Evolutionary conservation across 345 rosid species (phyloP).

Genomic region (Crucihimalaya himalaica): DNA sequence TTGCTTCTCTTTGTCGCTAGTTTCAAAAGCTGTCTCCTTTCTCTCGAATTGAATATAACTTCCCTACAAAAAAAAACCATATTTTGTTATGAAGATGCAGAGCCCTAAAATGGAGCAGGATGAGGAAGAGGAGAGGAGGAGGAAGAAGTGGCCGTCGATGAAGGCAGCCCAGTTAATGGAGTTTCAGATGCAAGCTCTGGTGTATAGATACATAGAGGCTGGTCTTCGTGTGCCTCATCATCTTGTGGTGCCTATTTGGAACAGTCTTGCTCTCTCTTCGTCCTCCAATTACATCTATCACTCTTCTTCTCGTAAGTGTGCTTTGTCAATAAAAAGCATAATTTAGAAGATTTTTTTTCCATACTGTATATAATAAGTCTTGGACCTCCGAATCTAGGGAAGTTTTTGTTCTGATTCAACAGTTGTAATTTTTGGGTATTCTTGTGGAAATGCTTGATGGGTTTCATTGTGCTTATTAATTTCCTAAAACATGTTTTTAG

Average conservation of each 20-base stretch:
- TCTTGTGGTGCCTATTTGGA: conserved; percentile 53
- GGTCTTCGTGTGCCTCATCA: conserved; percentile 55
- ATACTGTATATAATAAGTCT: background rate
- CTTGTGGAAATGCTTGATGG: background rate
- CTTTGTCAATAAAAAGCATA: background rate
- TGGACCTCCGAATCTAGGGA: background rate
- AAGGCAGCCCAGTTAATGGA: conserved; percentile 53
- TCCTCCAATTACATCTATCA: conserved; percentile 18
- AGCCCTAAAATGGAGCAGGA: conserved; percentile 19
- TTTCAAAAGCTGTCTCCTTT: conserved; percentile 31
- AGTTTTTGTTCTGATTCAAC: background rate
- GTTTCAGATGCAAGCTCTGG: conserved; percentile 53
- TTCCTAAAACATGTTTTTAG: background rate
- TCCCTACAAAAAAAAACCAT: background rate
- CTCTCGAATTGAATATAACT: background rate
- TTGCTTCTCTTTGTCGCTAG: conserved; percentile 21
- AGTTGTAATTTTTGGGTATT: background rate
- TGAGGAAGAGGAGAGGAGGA: conserved; percentile 26
- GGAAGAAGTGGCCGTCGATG: conserved; percentile 34
- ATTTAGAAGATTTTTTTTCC: background rate
- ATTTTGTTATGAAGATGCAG: conserved; percentile 17
- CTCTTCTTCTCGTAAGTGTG: conserved; percentile 28
- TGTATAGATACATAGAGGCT: conserved; percentile 51
- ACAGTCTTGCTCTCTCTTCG: conserved; percentile 43
- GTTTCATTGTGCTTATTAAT: background rate